A percentile compares a stretch with the other conserved stretches of the same genome.
Evolutionary conservation across 495 filamentous ascomycete species (phyloP).

Genomic region (Neurospora cerealis): DNA sequence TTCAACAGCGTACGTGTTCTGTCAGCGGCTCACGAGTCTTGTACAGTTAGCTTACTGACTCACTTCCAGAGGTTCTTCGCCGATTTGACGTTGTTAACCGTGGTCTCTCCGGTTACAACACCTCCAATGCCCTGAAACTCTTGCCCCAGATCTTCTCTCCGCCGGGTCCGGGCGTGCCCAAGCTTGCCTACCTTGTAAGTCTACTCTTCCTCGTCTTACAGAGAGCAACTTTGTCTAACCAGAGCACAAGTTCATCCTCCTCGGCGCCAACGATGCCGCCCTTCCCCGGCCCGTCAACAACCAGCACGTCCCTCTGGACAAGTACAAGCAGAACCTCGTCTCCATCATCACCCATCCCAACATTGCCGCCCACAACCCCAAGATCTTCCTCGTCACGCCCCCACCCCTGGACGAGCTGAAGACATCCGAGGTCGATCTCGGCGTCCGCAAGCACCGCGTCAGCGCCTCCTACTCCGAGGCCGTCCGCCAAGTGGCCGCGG

Average conservation of each 20-base stretch:
- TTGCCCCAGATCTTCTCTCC: slow-evolving; percentile 33
- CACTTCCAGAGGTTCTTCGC: slow-evolving; percentile 29
- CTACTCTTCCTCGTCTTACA: neutral
- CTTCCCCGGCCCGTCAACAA: slow-evolving; percentile 43
- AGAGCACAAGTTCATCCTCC: slow-evolving; percentile 52
- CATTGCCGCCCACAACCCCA: slow-evolving; percentile 57
- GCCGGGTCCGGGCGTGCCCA: slow-evolving; percentile 38
- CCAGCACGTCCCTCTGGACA: slow-evolving; percentile 65
- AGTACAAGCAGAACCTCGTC: slow-evolving; percentile 61
- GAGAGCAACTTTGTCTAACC: neutral
- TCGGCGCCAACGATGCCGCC: slow-evolving; percentile 80
- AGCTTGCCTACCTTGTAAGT: slow-evolving; percentile 57
- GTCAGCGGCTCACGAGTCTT: neutral
- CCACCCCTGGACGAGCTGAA: slow-evolving; percentile 75
- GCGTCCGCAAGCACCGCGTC: slow-evolving; percentile 45
- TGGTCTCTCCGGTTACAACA: slow-evolving; percentile 41
- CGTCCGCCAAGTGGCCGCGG: slow-evolving; percentile 52
- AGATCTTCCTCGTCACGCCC: slow-evolving; percentile 67
- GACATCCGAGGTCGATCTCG: slow-evolving; percentile 41
- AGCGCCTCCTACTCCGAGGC: slow-evolving; percentile 66
- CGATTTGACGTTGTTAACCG: slow-evolving; percentile 40
- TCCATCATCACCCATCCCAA: slow-evolving; percentile 58
- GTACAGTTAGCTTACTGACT: neutral
- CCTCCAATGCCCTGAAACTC: slow-evolving; percentile 32
- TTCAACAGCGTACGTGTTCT: slow-evolving; percentile 52